Evolutionary conservation across 2,329 filamentous ascomycete genomes (phyloP).

Genomic region (Pseudogymnoascus sp.): DNA sequence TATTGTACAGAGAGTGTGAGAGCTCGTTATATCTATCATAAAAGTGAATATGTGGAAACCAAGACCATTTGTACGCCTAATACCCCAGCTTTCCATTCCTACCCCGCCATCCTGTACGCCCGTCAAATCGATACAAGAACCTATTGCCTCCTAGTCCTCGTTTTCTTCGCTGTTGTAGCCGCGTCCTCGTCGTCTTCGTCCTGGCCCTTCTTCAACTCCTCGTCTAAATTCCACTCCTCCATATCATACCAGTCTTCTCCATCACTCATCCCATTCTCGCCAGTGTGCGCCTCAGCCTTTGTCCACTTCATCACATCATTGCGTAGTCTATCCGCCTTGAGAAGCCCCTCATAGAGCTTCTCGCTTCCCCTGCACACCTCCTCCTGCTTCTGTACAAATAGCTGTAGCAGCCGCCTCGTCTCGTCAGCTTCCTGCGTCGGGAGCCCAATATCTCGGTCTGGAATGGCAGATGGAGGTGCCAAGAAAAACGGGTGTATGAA

Average conservation of each 20-base stretch:
- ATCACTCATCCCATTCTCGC: slow-evolving; percentile 68
- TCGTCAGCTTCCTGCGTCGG: slow-evolving; percentile 70
- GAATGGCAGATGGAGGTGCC: slow-evolving; percentile 51
- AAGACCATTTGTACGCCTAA: not conserved
- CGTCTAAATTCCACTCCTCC: slow-evolving; percentile 67
- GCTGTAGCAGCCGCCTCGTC: slow-evolving; percentile 61
- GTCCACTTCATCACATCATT: slow-evolving; percentile 65
- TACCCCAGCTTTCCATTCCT: not conserved
- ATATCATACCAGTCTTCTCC: slow-evolving; percentile 86
- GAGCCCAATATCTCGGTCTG: slow-evolving; percentile 64
- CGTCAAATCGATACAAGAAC: not conserved
- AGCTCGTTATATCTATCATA: slow-evolving; percentile 6
- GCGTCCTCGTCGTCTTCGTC: slow-evolving; percentile 74
- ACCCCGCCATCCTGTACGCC: not conserved
- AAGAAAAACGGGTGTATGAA: slow-evolving; percentile 68
- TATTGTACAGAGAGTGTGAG: not conserved
- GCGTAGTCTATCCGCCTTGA: slow-evolving; percentile 64
- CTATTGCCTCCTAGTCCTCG: slow-evolving; percentile 34
- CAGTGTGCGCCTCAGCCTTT: slow-evolving; percentile 67
- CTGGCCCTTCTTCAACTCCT: slow-evolving; percentile 71
- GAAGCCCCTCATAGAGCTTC: slow-evolving; percentile 60
- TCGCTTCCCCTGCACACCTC: slow-evolving; percentile 67
- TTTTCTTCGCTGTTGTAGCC: slow-evolving; percentile 41
- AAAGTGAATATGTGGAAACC: not conserved
- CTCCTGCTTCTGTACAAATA: slow-evolving; percentile 80